Evolutionary conservation across 176 grass and related monocot genomes (phyloP), one percentile per base, ranked within the genome.

Genomic region (Thalia dealbata): DNA sequence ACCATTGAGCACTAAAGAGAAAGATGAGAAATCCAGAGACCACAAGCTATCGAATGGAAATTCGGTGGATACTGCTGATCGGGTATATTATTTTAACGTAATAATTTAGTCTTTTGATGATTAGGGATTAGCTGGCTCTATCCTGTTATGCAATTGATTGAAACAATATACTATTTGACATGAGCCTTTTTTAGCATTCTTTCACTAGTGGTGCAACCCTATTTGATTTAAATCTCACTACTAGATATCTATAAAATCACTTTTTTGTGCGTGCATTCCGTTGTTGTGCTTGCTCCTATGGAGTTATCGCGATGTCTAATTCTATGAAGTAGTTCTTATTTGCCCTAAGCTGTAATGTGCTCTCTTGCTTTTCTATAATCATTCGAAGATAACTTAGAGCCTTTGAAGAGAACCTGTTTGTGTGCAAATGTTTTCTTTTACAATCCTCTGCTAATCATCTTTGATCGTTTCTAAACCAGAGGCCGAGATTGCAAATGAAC

Each of bases 31-130:
- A 75, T 78, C 79, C n/a, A 87, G 81, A 73, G 95, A 92, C 22
- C 81, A 86, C 64, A 91, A 95, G 70, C 76, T 99, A 45, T 75
- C 95, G 72, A 90, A 86, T 64, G 90, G 90, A 35, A 91, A 91
- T 80, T 46, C 78, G 42, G 81, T 35, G 14, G 95, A 95, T 69
- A 71, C 86, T 73, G 72, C 85, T 56, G 95, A 95, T 62, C 38
- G 95, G 88, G 90, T 99, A 91, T 72, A 50, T 14, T 19, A 75
- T 18, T 26, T 63, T 28, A 63, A 63, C 13, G 1, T 64, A 14
- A 24, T 27, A 45, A 28, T 16, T 63, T 75, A n/a, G 15, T 75
- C 6, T 63, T 44, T 13, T 75, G 32, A 5, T 11, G 23, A 13
- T 63, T n/a, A 27, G 16, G 21, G 16, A 62, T 11, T 24, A 59